phyloP scores from a whole-genome alignment of 2,329 filamentous ascomycete species.

The Thielaviopsis musarum region DNA sequence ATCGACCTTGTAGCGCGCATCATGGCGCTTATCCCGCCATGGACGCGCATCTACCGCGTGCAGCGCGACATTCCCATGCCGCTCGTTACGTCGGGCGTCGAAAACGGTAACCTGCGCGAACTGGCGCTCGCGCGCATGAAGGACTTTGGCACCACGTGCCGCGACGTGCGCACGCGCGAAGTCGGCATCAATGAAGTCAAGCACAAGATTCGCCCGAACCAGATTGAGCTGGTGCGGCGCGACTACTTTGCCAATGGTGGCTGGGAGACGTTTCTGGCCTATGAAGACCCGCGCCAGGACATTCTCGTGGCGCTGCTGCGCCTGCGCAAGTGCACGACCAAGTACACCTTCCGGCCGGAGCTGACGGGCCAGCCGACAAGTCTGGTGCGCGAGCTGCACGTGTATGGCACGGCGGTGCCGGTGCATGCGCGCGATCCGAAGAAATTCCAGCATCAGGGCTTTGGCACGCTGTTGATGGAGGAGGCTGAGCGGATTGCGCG shows the following conservation, averaged over 20 bases:
- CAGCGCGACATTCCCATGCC: slow-evolving; percentile 99
- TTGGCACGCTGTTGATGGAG: slow-evolving; percentile 91
- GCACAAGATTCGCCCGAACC: slow-evolving; percentile 91
- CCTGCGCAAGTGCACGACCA: slow-evolving; percentile 75
- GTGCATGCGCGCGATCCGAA: slow-evolving; percentile 87
- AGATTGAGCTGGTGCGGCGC: slow-evolving; percentile 84
- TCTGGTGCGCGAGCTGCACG: slow-evolving; percentile 84
- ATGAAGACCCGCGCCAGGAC: slow-evolving; percentile 96
- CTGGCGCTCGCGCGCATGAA: slow-evolving; percentile 95
- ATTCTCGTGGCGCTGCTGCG: slow-evolving; percentile 85
- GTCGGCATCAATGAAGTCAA: slow-evolving; percentile 99
- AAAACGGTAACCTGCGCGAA: slow-evolving; percentile 92
- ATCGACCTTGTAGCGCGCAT: slow-evolving; percentile 96
- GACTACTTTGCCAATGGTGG: slow-evolving; percentile 93
- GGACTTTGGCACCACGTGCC: slow-evolving; percentile 92
- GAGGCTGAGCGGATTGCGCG: slow-evolving; percentile 90
- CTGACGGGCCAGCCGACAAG: slow-evolving; percentile 75
- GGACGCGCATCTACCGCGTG: slow-evolving; percentile 96
- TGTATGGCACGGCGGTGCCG: slow-evolving; percentile 94
- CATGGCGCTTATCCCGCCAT: slow-evolving; percentile 81
- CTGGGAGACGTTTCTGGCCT: slow-evolving; percentile 96
- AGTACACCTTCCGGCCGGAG: slow-evolving; percentile 84
- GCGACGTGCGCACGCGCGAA: slow-evolving; percentile 88
- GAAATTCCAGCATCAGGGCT: slow-evolving; percentile 97
- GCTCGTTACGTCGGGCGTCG: slow-evolving; percentile 91